Conservation (phyloP, 202 grass and related monocot genomes). For the Dendrocalamus latiflorus region DNA sequence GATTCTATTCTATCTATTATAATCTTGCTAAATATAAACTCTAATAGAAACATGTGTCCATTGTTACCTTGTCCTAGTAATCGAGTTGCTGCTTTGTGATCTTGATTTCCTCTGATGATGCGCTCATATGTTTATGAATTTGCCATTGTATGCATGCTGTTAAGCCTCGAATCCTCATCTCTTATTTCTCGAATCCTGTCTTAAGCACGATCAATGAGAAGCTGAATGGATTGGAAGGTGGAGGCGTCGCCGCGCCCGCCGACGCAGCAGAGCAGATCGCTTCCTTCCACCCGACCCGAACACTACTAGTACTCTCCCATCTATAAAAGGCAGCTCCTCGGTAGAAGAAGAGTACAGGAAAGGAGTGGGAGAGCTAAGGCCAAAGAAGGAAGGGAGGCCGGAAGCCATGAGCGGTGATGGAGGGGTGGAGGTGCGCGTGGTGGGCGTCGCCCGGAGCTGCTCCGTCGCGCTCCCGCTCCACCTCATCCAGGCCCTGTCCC, state of each 20-base stretch:
- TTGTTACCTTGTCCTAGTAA: not conserved
- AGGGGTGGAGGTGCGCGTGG: constrained; percentile 57
- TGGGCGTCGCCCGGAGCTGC: constrained; percentile 71
- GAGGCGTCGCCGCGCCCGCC: not conserved
- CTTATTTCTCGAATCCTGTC: not conserved
- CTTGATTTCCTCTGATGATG: not conserved
- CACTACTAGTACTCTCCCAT: not conserved
- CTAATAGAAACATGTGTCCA: not conserved
- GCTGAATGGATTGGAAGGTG: not conserved
- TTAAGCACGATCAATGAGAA: not conserved
- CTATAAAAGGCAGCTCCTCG: not conserved
- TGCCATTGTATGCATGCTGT: not conserved
- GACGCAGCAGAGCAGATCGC: too few relatives aligned
- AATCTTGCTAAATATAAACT: too few relatives aligned
- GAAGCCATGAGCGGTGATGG: not conserved
- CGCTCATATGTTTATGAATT: not conserved
- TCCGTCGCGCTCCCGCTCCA: constrained; percentile 81
- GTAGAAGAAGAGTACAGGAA: not conserved
- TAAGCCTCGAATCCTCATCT: not conserved
- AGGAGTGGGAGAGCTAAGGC: not conserved
- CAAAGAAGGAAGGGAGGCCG: not conserved
- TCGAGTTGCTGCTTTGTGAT: not conserved
- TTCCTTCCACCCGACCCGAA: too few relatives aligned
- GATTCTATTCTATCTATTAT: too few relatives aligned
- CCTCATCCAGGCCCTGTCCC: constrained; percentile 67